Evolutionary conservation across 2,329 filamentous ascomycete genomes (phyloP).

Genomic region (Phoma herbarum): DNA sequence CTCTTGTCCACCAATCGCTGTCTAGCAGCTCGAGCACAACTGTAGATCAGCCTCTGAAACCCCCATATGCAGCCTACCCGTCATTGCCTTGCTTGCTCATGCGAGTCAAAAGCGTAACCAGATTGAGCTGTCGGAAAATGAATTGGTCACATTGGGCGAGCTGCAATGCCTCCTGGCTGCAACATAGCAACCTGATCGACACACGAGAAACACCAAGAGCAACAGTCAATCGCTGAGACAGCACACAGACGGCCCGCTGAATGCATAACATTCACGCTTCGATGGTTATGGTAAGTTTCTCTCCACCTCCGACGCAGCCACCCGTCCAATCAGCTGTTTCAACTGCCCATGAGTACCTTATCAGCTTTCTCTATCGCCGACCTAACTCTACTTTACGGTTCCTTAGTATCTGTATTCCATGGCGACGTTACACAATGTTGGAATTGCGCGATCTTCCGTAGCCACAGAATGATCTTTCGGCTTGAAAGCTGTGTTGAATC

Average conservation of each 20-base stretch:
- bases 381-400: background rate
- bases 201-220: background rate
- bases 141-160: background rate
- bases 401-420: background rate
- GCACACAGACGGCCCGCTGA: background rate
- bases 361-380: conserved; percentile 1
- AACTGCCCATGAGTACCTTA: background rate
- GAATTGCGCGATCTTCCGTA: background rate
- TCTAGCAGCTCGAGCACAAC: background rate
- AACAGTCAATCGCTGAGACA: background rate
- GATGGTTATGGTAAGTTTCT: conserved; percentile 3
- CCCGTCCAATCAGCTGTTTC: conserved; percentile 14
- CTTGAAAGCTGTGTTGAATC: background rate
- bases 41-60: background rate
- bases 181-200: background rate
- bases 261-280: conserved; percentile 7
- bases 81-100: conserved; percentile 15
- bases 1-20: conserved; percentile 3
- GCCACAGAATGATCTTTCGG: background rate
- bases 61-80: conserved; percentile 1
- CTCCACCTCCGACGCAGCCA: conserved; percentile 19
- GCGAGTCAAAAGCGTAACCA: background rate
- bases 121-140: background rate
- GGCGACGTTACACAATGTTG: background rate
- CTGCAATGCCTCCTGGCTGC: background rate